Conservation (phyloP, 2,329 filamentous ascomycete species). For the Tricladium varicosporioides region DNA sequence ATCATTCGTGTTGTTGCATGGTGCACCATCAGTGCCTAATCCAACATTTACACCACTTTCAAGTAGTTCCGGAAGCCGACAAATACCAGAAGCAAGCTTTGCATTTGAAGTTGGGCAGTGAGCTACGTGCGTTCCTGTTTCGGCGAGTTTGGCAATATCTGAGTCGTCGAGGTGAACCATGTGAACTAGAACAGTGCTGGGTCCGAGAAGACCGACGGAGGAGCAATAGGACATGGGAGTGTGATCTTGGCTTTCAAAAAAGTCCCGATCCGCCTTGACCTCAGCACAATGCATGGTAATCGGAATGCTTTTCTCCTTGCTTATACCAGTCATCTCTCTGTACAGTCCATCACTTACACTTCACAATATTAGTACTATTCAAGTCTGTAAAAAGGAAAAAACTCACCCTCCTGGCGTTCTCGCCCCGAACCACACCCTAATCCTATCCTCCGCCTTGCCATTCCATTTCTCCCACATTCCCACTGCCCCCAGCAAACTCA, state of each 20-base stretch:
- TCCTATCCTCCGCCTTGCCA: slow-evolving; percentile 34
- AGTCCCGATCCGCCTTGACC: slow-evolving; percentile 35
- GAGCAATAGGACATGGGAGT: slow-evolving; percentile 44
- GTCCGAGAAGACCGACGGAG: slow-evolving; percentile 37
- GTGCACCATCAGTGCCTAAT: slow-evolving; percentile 51
- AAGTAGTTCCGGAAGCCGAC: slow-evolving; percentile 45
- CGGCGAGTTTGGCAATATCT: slow-evolving; percentile 40
- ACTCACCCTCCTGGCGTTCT: slow-evolving; percentile 8
- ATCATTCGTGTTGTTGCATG: slow-evolving; percentile 51
- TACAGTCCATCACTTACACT: slow-evolving; percentile 36
- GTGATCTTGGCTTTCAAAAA: slow-evolving; percentile 31
- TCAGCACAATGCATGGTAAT: slow-evolving; percentile 41
- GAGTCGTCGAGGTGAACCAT: slow-evolving; percentile 49
- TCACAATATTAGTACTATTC: background rate
- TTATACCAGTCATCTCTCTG: slow-evolving; percentile 35
- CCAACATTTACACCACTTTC: slow-evolving; percentile 43
- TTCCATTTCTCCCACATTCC: slow-evolving; percentile 35
- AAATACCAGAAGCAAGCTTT: slow-evolving; percentile 51
- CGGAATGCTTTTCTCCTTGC: slow-evolving; percentile 32
- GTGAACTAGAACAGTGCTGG: slow-evolving; percentile 47
- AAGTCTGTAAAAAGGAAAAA: background rate
- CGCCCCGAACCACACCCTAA: slow-evolving; percentile 39
- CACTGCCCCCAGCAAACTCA: slow-evolving; percentile 6
- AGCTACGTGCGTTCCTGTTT: slow-evolving; percentile 44
- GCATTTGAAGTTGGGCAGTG: slow-evolving; percentile 51